phyloP scores from a whole-genome alignment of 2,329 filamentous ascomycete species.

The Exophiala calicioides region DNA sequence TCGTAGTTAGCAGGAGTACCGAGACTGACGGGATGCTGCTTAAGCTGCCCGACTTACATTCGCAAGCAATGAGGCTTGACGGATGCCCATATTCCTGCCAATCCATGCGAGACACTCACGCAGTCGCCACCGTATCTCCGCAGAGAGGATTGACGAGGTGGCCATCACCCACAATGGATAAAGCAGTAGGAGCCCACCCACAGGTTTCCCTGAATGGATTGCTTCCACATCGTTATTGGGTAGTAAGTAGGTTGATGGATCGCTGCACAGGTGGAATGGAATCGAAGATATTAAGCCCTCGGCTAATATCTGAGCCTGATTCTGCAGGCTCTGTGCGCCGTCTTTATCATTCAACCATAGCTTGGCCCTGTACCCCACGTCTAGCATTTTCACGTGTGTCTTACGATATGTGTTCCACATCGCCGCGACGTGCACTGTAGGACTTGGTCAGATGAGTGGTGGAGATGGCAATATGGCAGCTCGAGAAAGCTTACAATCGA shows the following conservation, averaged over 20 bases:
- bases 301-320: neutral
- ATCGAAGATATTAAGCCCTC: slow-evolving; percentile 13
- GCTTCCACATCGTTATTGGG: neutral
- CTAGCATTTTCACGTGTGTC: slow-evolving; percentile 15
- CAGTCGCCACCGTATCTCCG: slow-evolving; percentile 20
- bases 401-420: slow-evolving; percentile 26
- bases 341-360: slow-evolving; percentile 1
- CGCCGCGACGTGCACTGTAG: slow-evolving; percentile 19
- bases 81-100: slow-evolving; percentile 32
- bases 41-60: slow-evolving; percentile 24
- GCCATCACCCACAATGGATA: slow-evolving; percentile 31
- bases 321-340: neutral
- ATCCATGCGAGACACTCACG: slow-evolving; percentile 33
- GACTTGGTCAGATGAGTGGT: neutral
- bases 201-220: slow-evolving; percentile 19
- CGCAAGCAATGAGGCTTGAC: slow-evolving; percentile 31
- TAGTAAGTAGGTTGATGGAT: neutral
- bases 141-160: slow-evolving; percentile 20
- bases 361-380: slow-evolving; percentile 10
- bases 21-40: too few species aligned
- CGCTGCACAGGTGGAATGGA: slow-evolving; percentile 18
- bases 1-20: neutral
- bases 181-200: slow-evolving; percentile 34
- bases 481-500: slow-evolving; percentile 11
- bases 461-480: too few species aligned